Conservation (phyloP, 208 protist species). For the Hexamita inflata region DNA sequence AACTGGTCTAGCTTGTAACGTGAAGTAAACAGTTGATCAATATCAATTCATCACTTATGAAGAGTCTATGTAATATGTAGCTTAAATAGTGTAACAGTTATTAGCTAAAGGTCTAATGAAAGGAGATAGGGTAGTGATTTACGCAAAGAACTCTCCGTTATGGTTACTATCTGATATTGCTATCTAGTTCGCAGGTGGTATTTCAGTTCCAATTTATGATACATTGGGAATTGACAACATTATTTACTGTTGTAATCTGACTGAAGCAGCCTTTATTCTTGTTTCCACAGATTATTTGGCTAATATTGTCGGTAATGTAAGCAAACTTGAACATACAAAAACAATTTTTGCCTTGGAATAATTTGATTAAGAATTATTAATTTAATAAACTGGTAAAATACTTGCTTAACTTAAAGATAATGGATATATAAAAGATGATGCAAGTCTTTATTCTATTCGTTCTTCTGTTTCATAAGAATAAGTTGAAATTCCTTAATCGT, state of each 20-base stretch:
- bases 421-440: not conserved
- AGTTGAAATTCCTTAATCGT: not conserved
- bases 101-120: not conserved
- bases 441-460: not conserved
- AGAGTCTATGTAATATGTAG: not conserved
- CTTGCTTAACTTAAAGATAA: not conserved
- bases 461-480: not conserved
- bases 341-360: not conserved
- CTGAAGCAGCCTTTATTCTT: not conserved
- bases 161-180: not conserved
- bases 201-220: not conserved
- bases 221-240: not conserved
- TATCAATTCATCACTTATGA: not conserved
- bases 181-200: not conserved
- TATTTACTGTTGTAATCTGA: not conserved
- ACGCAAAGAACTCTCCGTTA: not conserved
- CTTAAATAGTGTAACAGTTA: not conserved
- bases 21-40: not conserved
- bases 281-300: not conserved
- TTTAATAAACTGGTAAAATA: not conserved
- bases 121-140: not conserved
- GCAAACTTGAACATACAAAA: not conserved
- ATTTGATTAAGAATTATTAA: not conserved
- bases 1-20: not conserved
- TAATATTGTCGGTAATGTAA: not conserved